These are phyloP conservation scores for Clathrus columnatus DNA, from an alignment of 768 basidiomycete species.

Conservation along the genomic window DNA sequence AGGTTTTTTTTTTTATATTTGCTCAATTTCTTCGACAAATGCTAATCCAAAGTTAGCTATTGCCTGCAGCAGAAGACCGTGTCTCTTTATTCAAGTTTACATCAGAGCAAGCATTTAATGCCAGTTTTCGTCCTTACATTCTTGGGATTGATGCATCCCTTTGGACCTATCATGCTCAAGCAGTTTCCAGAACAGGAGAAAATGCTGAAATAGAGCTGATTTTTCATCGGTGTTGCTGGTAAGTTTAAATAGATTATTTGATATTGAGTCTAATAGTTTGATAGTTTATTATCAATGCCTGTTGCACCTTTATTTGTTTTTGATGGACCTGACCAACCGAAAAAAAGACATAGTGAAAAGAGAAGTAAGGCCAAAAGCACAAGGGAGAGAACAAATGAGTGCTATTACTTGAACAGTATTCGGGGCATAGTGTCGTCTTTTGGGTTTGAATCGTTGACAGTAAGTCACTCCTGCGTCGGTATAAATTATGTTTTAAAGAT, in stretches of 20 bases:
- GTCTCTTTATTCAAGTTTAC: no score
- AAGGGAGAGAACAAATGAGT: neutral
- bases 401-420: neutral
- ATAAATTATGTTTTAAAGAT: neutral
- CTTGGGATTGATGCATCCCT: neutral
- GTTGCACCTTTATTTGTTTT: neutral
- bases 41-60: no score
- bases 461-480: neutral
- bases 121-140: no score
- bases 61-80: no score
- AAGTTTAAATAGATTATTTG: neutral
- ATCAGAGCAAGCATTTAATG: no score
- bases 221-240: neutral
- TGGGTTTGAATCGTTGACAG: neutral
- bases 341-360: no score
- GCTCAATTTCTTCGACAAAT: no score
- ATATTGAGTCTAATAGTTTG: neutral
- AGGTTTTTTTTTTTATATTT: no score
- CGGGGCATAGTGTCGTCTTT: neutral
- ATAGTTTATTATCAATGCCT: neutral
- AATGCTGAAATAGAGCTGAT: neutral
- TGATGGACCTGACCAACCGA: neutral
- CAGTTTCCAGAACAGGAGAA: neutral
- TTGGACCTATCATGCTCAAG: neutral
- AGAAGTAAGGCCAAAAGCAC: no score